Conservation (phyloP, 2,329 filamentous ascomycete species). For the Pseudogymnoascus sp. region DNA sequence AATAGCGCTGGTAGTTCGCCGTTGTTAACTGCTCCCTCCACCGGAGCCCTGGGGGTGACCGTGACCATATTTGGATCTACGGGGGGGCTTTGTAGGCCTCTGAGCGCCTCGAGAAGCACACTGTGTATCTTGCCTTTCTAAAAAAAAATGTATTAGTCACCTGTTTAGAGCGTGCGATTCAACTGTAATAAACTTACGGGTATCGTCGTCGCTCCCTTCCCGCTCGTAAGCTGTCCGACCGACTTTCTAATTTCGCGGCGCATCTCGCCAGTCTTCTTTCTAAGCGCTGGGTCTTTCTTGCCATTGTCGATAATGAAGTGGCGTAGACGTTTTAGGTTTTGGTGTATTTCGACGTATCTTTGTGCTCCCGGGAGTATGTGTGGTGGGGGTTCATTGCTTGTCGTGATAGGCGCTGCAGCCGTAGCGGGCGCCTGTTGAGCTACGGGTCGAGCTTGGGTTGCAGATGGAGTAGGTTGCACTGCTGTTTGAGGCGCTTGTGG, state of each 20-base stretch:
- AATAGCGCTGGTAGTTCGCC: constrained; percentile 53
- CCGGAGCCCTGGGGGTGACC: constrained; percentile 32
- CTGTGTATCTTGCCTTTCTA: constrained; percentile 40
- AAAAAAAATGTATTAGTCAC: constrained; percentile 10
- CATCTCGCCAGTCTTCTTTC: constrained; percentile 61
- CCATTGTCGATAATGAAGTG: constrained; percentile 45
- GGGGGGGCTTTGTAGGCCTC: constrained; percentile 41
- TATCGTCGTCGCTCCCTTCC: constrained; percentile 51
- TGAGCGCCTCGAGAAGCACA: constrained; percentile 44
- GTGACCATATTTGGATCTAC: constrained; percentile 50
- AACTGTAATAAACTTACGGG: constrained; percentile 36
- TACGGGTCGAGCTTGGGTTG: neutral
- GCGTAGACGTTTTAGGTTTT: constrained; percentile 54
- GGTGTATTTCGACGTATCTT: constrained; percentile 51
- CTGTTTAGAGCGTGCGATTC: neutral
- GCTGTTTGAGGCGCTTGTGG: neutral
- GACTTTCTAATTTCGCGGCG: constrained; percentile 62
- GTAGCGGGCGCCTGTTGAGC: neutral
- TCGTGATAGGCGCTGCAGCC: neutral
- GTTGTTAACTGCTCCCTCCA: constrained; percentile 44
- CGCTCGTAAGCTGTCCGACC: constrained; percentile 64
- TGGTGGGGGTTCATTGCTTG: neutral
- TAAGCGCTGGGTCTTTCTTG: constrained; percentile 49
- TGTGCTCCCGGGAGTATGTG: constrained; percentile 29
- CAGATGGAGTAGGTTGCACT: neutral